phyloP scores from a whole-genome alignment of 2,329 filamentous ascomycete species.

The Fusarium verticillioides region DNA sequence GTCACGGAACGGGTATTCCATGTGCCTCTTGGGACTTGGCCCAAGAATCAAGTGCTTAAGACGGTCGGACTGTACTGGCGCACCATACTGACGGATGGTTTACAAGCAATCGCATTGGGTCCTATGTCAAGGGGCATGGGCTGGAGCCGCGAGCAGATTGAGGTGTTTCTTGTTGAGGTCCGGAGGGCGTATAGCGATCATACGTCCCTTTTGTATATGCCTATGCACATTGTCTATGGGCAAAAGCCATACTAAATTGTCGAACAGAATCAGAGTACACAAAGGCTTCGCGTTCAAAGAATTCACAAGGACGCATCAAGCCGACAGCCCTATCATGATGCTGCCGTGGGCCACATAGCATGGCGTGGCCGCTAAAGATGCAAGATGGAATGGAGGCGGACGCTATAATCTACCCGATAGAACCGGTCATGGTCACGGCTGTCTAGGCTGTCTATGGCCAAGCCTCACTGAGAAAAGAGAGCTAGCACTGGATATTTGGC shows the following conservation, averaged over 20 bases:
- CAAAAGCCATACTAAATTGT: constrained; percentile 57
- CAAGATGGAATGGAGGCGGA: constrained; percentile 9
- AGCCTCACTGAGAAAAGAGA: background rate
- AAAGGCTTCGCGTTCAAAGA: background rate
- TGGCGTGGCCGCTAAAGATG: constrained; percentile 9
- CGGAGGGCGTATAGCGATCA: constrained; percentile 61
- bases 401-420: constrained; percentile 4
- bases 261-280: background rate
- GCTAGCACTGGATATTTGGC: background rate
- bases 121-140: constrained; percentile 61
- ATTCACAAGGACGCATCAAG: background rate
- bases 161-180: constrained; percentile 60
- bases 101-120: constrained; percentile 63
- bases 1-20: constrained; percentile 61
- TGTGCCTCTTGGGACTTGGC: constrained; percentile 66
- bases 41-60: constrained; percentile 62
- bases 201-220: constrained; percentile 63
- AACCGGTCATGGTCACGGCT: background rate
- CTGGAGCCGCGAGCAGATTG: constrained; percentile 61
- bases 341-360: background rate
- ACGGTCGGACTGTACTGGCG: constrained; percentile 64
- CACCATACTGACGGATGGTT: constrained; percentile 60
- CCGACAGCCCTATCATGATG: background rate
- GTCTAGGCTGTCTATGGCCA: background rate
- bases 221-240: constrained; percentile 64